These are phyloP conservation scores for Panicum hallii DNA, from an alignment of 202 grass and related monocot species.

Conservation along the genomic window DNA sequence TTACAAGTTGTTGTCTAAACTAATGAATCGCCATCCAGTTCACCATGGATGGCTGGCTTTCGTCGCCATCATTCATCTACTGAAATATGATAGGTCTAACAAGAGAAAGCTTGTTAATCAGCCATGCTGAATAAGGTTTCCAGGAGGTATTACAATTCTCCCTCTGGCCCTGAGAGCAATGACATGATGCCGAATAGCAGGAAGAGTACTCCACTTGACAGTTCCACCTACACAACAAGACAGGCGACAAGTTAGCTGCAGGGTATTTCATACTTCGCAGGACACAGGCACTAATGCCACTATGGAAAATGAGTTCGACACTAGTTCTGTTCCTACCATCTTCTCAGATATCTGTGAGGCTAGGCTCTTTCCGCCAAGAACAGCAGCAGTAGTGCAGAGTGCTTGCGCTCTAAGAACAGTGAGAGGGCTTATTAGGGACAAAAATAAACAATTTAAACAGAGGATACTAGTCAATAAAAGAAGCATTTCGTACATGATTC, in stretches of 20 bases:
- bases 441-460: not conserved
- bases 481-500: constrained; percentile 67
- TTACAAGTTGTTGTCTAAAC: constrained; percentile 58
- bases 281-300: not conserved
- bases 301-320: constrained; percentile 1
- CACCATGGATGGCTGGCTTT: constrained; percentile 41
- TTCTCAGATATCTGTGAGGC: constrained; percentile 98
- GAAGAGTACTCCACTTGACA: constrained; percentile 97
- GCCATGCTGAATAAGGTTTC: constrained; percentile 35
- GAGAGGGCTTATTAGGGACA: constrained; percentile 33
- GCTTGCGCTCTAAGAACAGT: constrained; percentile 71
- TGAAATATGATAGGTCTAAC: constrained; percentile 47
- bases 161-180: constrained; percentile 67
- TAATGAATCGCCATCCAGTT: constrained; percentile 51
- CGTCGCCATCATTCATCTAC: constrained; percentile 50
- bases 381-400: constrained; percentile 95
- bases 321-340: constrained; percentile 60
- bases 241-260: not conserved
- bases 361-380: constrained; percentile 92
- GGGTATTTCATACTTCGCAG: constrained; percentile 1
- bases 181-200: constrained; percentile 92
- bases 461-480: constrained; percentile 15
- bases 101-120: constrained; percentile 45
- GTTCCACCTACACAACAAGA: constrained; percentile 68
- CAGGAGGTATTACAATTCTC: constrained; percentile 46